Evolutionary conservation across 2,329 filamentous ascomycete genomes (phyloP).

Genomic region (Dothistroma septosporum): DNA sequence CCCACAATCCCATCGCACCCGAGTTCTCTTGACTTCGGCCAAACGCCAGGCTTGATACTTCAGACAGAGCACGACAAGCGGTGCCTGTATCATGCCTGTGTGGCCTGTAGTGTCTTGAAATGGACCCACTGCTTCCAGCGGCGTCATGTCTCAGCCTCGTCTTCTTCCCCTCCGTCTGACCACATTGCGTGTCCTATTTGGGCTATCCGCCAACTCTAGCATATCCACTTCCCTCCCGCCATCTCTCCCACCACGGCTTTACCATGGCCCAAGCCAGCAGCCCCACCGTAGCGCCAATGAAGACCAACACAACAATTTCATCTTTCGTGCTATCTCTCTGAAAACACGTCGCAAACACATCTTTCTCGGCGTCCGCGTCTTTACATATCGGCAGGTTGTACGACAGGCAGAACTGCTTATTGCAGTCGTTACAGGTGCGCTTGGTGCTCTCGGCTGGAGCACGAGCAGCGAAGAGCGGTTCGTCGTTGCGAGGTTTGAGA

Average conservation of each 20-base stretch:
- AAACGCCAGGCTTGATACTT: too few relatives aligned
- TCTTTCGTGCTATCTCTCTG: conserved; percentile 66
- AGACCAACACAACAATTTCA: conserved; percentile 61
- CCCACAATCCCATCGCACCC: too few relatives aligned
- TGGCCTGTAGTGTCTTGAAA: too few relatives aligned
- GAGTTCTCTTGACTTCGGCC: too few relatives aligned
- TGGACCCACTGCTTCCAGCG: too few relatives aligned
- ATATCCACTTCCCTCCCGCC: conserved; percentile 16
- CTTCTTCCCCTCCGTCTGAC: too few relatives aligned
- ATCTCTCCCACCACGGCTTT: conserved; percentile 54
- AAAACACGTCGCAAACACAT: conserved; percentile 64
- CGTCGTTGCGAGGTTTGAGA: conserved; percentile 9
- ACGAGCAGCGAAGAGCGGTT: conserved; percentile 4
- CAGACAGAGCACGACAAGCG: too few relatives aligned
- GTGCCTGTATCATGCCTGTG: too few relatives aligned
- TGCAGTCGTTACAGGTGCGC: conserved; percentile 61
- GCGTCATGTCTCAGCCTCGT: neutral
- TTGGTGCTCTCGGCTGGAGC: conserved; percentile 1
- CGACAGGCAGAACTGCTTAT: conserved; percentile 61
- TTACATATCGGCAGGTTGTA: conserved; percentile 58
- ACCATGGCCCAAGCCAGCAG: conserved; percentile 58
- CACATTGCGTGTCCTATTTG: too few relatives aligned
- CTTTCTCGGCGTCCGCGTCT: conserved; percentile 57
- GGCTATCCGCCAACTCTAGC: conserved; percentile 1
- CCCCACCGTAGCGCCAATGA: conserved; percentile 60